phyloP scores from a whole-genome alignment of 371 early-diverging fungal genomes.

The Actinomortierella wolfii region DNA sequence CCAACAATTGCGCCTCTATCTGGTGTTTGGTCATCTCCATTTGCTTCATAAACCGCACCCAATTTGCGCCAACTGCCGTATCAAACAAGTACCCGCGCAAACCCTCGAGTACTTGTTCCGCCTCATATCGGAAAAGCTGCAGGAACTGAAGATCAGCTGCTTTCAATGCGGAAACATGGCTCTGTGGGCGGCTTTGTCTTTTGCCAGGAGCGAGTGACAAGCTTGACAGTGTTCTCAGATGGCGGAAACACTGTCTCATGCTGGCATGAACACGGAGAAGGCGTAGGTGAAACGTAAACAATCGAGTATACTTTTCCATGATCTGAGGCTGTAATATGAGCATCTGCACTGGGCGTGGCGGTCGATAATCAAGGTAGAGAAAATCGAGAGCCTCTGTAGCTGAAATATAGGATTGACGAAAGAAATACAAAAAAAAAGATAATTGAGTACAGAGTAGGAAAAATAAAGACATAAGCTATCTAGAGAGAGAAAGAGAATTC shows the following conservation, averaged over 20 bases:
- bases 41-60: constrained; percentile 51
- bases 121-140: constrained; percentile 51
- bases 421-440: not conserved
- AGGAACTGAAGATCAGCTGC: constrained; percentile 18
- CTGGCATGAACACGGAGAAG: constrained; percentile 44
- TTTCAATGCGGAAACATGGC: not conserved
- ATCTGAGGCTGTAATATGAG: constrained; percentile 48
- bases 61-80: constrained; percentile 50
- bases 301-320: constrained; percentile 54
- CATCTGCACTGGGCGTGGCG: constrained; percentile 52
- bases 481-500: not conserved
- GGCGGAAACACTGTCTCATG: constrained; percentile 45
- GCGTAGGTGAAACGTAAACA: constrained; percentile 56
- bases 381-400: constrained; percentile 57
- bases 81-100: constrained; percentile 52
- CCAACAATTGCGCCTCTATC: constrained; percentile 18
- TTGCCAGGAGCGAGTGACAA: not conserved
- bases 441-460: constrained; percentile 1
- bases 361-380: constrained; percentile 52
- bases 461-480: not conserved
- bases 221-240: constrained; percentile 17
- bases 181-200: not conserved
- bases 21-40: constrained; percentile 27
- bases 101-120: constrained; percentile 52
- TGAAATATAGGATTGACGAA: constrained; percentile 4